These are phyloP conservation scores for Candida quercuum DNA, from an alignment of 805 yeast species.

Conservation along the genomic window DNA sequence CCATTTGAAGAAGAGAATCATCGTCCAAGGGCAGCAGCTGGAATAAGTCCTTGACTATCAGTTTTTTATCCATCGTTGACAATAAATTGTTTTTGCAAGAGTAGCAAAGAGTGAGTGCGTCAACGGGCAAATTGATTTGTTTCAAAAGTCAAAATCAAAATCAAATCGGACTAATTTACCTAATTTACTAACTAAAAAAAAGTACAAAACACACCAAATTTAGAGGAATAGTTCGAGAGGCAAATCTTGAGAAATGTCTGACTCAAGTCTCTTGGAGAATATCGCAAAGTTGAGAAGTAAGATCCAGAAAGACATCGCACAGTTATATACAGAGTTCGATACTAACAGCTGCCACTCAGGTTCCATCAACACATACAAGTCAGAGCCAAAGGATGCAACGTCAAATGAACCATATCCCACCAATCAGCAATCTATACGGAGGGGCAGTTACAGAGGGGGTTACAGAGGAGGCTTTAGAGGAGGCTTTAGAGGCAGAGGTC, in stretches of 20 bases:
- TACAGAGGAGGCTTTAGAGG: not conserved
- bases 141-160: not conserved
- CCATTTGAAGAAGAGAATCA: conserved; percentile 48
- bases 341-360: conserved; percentile 8
- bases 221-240: too few species aligned
- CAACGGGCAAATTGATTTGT: too few species aligned
- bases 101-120: too few species aligned
- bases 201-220: too few species aligned
- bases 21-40: conserved; percentile 52
- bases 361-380: conserved; percentile 14
- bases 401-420: conserved; percentile 7
- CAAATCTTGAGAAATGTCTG: not conserved
- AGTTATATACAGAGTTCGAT: too few species aligned
- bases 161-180: too few species aligned
- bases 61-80: conserved; percentile 1
- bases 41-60: conserved; percentile 13
- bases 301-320: too few species aligned
- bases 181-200: too few species aligned
- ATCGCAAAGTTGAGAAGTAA: conserved; percentile 18
- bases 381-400: conserved; percentile 6
- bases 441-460: too few species aligned
- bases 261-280: conserved; percentile 11
- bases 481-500: conserved; percentile 7
- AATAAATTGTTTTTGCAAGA: not conserved
- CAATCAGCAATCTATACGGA: too few species aligned